Conservation (phyloP, 129 eudicot species). For the Centaurea solstitialis region DNA sequence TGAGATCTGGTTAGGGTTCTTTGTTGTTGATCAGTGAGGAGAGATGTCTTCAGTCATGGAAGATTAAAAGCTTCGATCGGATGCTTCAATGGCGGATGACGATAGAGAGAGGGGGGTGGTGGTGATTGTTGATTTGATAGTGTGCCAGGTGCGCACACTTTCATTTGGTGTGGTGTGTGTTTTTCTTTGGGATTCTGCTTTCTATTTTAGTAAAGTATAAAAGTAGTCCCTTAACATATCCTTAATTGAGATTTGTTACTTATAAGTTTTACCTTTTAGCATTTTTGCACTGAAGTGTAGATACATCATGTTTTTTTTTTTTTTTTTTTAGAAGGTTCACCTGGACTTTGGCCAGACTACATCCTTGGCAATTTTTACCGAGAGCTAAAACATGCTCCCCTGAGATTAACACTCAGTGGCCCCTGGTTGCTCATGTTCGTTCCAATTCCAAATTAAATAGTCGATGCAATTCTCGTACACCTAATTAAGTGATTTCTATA, state of each 20-base stretch:
- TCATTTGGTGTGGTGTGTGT: not conserved
- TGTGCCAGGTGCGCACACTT: not conserved
- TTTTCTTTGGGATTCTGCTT: not conserved
- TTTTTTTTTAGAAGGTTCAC: too few relatives aligned
- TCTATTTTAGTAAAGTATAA: not conserved
- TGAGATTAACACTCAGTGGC: too few relatives aligned
- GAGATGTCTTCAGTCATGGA: not conserved
- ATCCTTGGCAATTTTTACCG: too few relatives aligned
- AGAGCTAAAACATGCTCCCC: too few relatives aligned
- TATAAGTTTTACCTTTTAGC: not conserved
- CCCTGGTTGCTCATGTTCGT: too few relatives aligned
- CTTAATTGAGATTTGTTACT: not conserved
- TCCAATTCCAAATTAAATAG: too few relatives aligned
- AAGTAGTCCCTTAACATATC: not conserved
- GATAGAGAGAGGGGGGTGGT: not conserved
- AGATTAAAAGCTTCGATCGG: not conserved
- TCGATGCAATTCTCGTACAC: too few relatives aligned
- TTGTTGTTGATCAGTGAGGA: constrained; percentile 7
- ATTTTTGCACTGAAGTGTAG: not conserved
- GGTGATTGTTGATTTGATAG: not conserved
- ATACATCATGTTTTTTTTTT: too few relatives aligned
- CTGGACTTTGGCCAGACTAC: too few relatives aligned
- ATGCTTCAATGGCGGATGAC: not conserved
- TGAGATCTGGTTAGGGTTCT: not conserved
- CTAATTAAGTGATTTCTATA: too few relatives aligned